phyloP scores from a whole-genome alignment of 2,329 filamentous ascomycete species.

The Penicillium brevicompactum region DNA sequence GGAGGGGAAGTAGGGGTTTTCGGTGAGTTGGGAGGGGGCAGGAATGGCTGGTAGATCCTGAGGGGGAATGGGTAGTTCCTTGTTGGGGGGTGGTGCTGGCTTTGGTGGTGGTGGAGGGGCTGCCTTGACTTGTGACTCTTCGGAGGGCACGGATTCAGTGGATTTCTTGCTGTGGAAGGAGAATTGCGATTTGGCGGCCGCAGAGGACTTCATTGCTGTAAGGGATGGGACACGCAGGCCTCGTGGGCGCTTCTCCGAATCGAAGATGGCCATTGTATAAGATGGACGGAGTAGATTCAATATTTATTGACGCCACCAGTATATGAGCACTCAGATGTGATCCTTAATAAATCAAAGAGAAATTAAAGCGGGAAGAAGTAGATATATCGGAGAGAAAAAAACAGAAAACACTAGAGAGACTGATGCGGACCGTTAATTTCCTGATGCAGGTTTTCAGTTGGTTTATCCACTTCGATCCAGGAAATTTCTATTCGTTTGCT shows the following conservation, averaged over 20 bases:
- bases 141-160: constrained; percentile 18
- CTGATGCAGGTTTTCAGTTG: background rate
- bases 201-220: constrained; percentile 30
- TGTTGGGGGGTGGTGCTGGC: constrained; percentile 11
- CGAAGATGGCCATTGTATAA: constrained; percentile 31
- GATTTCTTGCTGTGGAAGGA: constrained; percentile 25
- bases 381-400: constrained; percentile 1
- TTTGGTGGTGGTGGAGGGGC: constrained; percentile 23
- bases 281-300: background rate
- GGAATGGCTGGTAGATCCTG: background rate
- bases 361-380: background rate
- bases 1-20: constrained; percentile 12
- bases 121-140: constrained; percentile 13
- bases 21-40: background rate
- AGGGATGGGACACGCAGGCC: constrained; percentile 38
- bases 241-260: constrained; percentile 37
- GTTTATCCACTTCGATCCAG: background rate
- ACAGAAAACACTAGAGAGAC: constrained; percentile 3
- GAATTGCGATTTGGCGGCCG: constrained; percentile 27
- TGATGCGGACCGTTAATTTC: background rate
- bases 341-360: background rate
- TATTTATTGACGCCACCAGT: background rate
- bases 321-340: background rate
- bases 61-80: background rate
- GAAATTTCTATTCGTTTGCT: background rate